Conservation (phyloP, 257 asterid species). For the Perilla frutescens region DNA sequence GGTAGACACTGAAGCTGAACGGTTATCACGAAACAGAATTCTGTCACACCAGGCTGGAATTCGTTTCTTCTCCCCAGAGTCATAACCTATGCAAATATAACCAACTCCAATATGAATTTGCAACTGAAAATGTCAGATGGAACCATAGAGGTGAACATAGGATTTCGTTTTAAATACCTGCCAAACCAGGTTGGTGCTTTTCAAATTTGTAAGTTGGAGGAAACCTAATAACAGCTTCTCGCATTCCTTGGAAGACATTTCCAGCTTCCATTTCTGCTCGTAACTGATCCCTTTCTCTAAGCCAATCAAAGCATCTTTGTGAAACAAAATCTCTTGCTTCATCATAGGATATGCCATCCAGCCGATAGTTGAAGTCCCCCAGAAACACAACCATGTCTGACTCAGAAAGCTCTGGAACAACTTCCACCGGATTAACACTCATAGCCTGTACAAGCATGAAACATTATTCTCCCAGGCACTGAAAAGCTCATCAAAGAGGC, state of each 20-base stretch:
- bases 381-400: constrained; percentile 96
- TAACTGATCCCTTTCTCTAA: constrained; percentile 90
- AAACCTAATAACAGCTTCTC: constrained; percentile 88
- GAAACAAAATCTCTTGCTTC: constrained; percentile 97
- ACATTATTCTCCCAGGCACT: constrained; percentile 24
- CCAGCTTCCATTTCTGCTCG: constrained; percentile 92
- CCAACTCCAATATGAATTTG: constrained; percentile 33
- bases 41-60: constrained; percentile 99
- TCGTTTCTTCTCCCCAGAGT: constrained; percentile 99
- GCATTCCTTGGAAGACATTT: constrained; percentile 97
- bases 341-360: constrained; percentile 86
- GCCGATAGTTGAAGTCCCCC: constrained; percentile 97
- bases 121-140: not conserved
- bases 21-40: constrained; percentile 87
- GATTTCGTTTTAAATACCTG: constrained; percentile 57
- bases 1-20: constrained; percentile 63
- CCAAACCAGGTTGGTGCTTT: constrained; percentile 89
- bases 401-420: constrained; percentile 88
- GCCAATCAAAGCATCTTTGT: constrained; percentile 98
- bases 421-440: constrained; percentile 61
- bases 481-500: constrained; percentile 24
- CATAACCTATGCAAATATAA: constrained; percentile 68
- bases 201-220: constrained; percentile 99
- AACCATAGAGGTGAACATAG: constrained; percentile 3
- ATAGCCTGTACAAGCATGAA: constrained; percentile 49